Base-by-base conservation (phyloP, 225 moss, liverwort and hornwort species). In the Bryum argenteum region DNA sequence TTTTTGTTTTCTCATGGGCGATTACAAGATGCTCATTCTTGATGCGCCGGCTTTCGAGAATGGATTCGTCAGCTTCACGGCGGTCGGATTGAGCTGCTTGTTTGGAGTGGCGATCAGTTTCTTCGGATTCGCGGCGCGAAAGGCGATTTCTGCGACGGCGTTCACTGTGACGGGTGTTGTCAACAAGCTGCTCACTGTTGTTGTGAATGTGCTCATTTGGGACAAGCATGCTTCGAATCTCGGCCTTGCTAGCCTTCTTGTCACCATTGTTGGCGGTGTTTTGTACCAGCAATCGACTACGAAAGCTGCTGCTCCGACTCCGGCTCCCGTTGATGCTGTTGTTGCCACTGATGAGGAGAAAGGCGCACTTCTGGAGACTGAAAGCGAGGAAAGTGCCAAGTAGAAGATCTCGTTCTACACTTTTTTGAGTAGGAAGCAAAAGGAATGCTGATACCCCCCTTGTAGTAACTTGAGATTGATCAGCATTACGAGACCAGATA, bases 141-240 rank as follows among this genome's bases (percentile, higher is more conserved):
- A 56, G 79, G 79, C 85, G 12, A 63, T 82, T 16, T 85, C 81
- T 8, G 85, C 85, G 11, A 85, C 81, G 12, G 81, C 81, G 38
- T 85, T 85, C 41, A 85, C 81, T 10, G 85, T 85, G 18, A 81
- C 81, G 1, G 85, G 85, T 24, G 81, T 85, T 0, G 85, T 85
- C 2, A 85, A 85, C 76, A 85, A 85, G 75, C 69, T 85, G 26
- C 81, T 85, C 8, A 85, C 85, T 1, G 81, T 85, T 14, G 61
- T 82, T 3, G 76, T 85, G 43, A 85, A 85, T 42, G 78, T 82
- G 14, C 7, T 82, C 60, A 85, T 85, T 21, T 85, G 85, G 85
- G 81, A 85, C 65, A 85, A 85, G 81, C 85, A 85, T 60, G 78
- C 85, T 4, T 78, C 78, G 18, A 65, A 69, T 21, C 8, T 74